These are phyloP conservation scores for Linnemannia elongata DNA, from an alignment of 192 early-diverging fungal species.

Conservation along the genomic window DNA sequence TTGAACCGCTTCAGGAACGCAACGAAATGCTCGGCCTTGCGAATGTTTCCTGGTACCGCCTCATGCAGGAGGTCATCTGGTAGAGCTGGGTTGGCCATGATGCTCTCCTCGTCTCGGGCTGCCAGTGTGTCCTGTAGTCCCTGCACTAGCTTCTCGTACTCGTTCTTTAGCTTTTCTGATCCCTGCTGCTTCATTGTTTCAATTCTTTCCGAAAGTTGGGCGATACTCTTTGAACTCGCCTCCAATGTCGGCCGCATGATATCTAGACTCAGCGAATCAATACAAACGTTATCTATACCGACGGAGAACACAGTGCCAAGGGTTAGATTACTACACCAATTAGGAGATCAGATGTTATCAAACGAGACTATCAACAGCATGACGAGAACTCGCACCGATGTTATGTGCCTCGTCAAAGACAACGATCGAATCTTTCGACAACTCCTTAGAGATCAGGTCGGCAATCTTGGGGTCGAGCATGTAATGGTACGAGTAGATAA, in stretches of 20 bases:
- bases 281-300: conserved; percentile 94
- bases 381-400: conserved; percentile 74
- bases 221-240: conserved; percentile 86
- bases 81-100: conserved; percentile 95
- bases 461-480: conserved; percentile 99
- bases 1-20: conserved; percentile 95
- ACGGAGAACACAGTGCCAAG: background rate
- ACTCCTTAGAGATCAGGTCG: conserved; percentile 94
- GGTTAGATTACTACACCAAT: background rate
- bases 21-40: conserved; percentile 98
- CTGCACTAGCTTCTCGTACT: conserved; percentile 93
- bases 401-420: conserved; percentile 99
- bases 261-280: conserved; percentile 96
- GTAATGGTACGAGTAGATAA: conserved; percentile 99
- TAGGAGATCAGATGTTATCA: background rate
- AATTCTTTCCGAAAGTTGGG: conserved; percentile 77
- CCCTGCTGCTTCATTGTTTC: conserved; percentile 89
- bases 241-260: conserved; percentile 92
- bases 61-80: conserved; percentile 95
- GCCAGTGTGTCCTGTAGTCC: conserved; percentile 81
- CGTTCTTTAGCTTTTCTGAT: conserved; percentile 88
- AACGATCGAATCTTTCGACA: conserved; percentile 96
- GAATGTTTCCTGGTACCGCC: conserved; percentile 97
- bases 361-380: background rate
- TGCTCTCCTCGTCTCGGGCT: conserved; percentile 85